Evolutionary conservation across 1,284 basidiomycete species (phyloP), one percentile per base, ranked within the genome.

Genomic region (Gomphus sp.): DNA sequence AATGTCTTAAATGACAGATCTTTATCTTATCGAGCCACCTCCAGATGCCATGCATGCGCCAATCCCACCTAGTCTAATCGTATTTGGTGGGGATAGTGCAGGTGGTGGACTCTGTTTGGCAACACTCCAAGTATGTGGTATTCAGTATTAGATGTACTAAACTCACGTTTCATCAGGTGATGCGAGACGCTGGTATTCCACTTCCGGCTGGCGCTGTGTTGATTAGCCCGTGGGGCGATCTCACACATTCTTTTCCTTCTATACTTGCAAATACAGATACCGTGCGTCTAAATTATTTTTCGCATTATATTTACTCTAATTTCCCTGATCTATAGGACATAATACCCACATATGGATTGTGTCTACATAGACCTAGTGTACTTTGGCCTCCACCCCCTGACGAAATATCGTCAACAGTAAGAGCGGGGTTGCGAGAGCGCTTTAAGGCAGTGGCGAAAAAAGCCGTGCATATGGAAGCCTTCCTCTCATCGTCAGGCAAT

Each of bases 221-320:
- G 34, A 87, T 96, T 62, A 93, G 90, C 34, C 93, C 93, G 0
- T 96, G 91, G 92, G 91, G 89, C 69, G 95, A 98, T 70, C 72
- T 98, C 53, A 95, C 93, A 0, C 96, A 99, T 70, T 94, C 90
- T 0, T 98, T 98, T 70, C 91, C 92, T 0, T 94, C 91, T 61
- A 81, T 97, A 50, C 79, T 91, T 66, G 75, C 80, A 52, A 98
- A 98, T 69, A 93, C 91, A 0, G 79, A 82, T 6, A 95, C 89
- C 59, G 92, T 89, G 65, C 63, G 78, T 66, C 11, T 25, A 37
- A 4, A 48, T 41, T 39, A 14, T 50, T 34, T 11, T 25, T 43
- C 14, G 28, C 25, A 9, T 2, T 41, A 54, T 28, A 34, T 58
- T 58, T 51, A 10, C 52, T 31, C 61, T 51, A 43, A 56, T 41